A percentile compares a stretch with the other conserved stretches of the same genome.
These are phyloP conservation scores for Podaxis sp. DNA, from an alignment of 768 basidiomycete genomes.

Conservation along the genomic window DNA sequence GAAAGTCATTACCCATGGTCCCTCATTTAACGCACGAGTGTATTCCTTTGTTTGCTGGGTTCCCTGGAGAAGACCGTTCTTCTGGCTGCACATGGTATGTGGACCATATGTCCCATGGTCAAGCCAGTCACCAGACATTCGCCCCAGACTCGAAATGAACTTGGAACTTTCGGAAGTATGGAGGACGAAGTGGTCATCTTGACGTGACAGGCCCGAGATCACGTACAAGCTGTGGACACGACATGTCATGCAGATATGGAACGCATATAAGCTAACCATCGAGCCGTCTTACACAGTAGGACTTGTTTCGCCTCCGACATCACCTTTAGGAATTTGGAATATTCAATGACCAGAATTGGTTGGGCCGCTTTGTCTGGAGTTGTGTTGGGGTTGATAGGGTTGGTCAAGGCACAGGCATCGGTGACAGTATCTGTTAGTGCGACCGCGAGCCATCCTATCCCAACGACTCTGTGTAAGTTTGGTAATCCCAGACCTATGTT, in stretches of 20 bases:
- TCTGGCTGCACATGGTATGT: not conserved
- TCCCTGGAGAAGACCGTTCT: not conserved
- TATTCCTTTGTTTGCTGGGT: not conserved
- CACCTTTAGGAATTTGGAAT: not conserved
- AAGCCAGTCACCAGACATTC: not conserved
- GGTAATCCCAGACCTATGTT: not conserved
- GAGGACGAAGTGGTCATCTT: no score
- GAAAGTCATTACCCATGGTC: not conserved
- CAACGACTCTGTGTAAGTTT: constrained; percentile 51
- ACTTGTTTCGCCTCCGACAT: no score
- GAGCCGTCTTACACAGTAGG: not conserved
- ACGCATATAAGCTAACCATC: constrained; percentile 2
- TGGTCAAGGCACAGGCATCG: constrained; percentile 9
- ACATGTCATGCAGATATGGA: not conserved
- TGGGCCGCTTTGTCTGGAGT: constrained; percentile 1
- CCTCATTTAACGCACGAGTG: not conserved
- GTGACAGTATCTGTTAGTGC: constrained; percentile 41
- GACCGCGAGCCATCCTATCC: constrained; percentile 51
- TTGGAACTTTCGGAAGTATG: no score
- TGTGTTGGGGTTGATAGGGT: constrained; percentile 5
- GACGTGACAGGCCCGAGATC: no score
- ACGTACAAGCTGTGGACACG: not conserved
- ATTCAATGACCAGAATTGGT: constrained; percentile 5
- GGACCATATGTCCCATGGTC: constrained; percentile 7
- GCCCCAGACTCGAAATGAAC: no score